Base-by-base conservation (phyloP, 371 early-diverging fungal species). In the Mucor plumbeus region DNA sequence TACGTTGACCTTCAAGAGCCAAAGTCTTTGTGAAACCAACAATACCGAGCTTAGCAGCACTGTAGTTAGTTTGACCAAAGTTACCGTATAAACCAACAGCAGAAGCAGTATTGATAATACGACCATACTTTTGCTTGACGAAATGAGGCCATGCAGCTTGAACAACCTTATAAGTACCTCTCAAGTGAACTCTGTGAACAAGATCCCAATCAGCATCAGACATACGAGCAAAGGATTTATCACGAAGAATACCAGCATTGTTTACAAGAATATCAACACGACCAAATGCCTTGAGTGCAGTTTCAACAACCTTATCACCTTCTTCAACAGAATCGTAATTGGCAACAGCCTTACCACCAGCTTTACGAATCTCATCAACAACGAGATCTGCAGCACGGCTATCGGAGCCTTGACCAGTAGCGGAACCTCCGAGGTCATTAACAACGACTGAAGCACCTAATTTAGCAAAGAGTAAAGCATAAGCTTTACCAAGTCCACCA, bases 11-110 rank as follows among this genome's bases (percentile, higher is more conserved):
- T 80, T 99, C 99, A 50, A 90, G 83, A 47, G 99, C 99, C 66
- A 99, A 83, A 15, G 99, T 92, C 72, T 89, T 84, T 74, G 95
- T 91, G 65, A 99, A 88, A 44, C 97, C 96, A 62, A 93, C 91
- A 21, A 97, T 83, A 48, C 95, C 98, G 63, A 95, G 87, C 82
- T 99, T 99, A 62, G 98, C 97, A 79, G 95, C 84, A 64, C 87
- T 86, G 85, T 98, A 99, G 90, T 98, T 98, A 63, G 97, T 92
- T 80, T 98, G 97, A 56, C 99, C 99, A 90, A 97, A 98, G 93
- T 99, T 99, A 72, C 99, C 99, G 79, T 98, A 98, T 54, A 98
- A 85, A 71, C 99, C 99, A 48, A 98, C 98, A 44, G 97, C 94
- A 31, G 98, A 97, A 34, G 95, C 89, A 57, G 93, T 92, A 75